These are phyloP conservation scores for Trichoderma semiorbis DNA, from an alignment of 2,329 filamentous ascomycete species.

Conservation along the genomic window DNA sequence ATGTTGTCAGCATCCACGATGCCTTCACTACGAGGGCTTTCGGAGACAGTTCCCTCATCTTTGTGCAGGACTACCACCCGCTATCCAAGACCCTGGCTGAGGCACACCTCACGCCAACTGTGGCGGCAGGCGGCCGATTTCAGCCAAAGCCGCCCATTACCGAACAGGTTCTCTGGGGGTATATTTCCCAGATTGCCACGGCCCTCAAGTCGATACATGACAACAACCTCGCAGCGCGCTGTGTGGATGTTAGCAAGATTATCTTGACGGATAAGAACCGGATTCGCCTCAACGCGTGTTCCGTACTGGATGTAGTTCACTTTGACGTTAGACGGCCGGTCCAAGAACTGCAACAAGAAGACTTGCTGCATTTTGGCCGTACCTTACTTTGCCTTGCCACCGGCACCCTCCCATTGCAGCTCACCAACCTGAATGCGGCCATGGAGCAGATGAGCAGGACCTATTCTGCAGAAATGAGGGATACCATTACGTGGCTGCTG, in stretches of 20 bases:
- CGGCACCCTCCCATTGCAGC: constrained; percentile 53
- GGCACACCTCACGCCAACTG: constrained; percentile 58
- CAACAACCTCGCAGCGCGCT: constrained; percentile 75
- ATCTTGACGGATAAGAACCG: constrained; percentile 87
- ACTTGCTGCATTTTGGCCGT: constrained; percentile 79
- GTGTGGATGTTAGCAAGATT: constrained; percentile 84
- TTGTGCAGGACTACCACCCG: constrained; percentile 91
- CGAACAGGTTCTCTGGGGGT: constrained; percentile 83
- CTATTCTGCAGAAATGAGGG: constrained; percentile 75
- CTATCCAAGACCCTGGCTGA: constrained; percentile 86
- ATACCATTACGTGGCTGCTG: constrained; percentile 79
- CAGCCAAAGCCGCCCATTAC: constrained; percentile 49
- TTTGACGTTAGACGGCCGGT: constrained; percentile 68
- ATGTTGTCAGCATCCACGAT: constrained; percentile 82
- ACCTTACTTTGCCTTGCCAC: constrained; percentile 80
- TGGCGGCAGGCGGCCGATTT: constrained; percentile 43
- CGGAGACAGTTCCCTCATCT: constrained; percentile 88
- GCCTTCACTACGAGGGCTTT: constrained; percentile 92
- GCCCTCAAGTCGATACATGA: constrained; percentile 83
- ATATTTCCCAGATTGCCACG: constrained; percentile 86
- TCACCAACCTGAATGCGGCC: constrained; percentile 63
- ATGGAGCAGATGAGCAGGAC: constrained; percentile 73
- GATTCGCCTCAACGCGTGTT: constrained; percentile 82
- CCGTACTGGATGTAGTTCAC: constrained; percentile 83
- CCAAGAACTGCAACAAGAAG: constrained; percentile 79